phyloP scores from a whole-genome alignment of 805 yeast genomes.

The Saccharomycopsis fibuligera region DNA sequence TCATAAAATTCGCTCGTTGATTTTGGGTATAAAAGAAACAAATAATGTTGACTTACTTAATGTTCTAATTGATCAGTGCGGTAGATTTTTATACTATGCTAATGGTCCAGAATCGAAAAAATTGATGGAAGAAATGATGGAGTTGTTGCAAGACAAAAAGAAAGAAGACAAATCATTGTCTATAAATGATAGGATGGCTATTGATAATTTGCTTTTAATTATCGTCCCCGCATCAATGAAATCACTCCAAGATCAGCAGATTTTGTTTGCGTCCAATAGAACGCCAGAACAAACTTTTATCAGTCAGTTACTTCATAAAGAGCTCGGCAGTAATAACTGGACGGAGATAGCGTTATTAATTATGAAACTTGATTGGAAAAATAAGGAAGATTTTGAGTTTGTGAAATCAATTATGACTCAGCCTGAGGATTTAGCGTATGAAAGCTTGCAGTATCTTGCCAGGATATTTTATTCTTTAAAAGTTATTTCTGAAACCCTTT shows the following conservation, averaged over 20 bases:
- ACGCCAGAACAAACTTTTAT: constrained; percentile 44
- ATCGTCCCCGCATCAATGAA: constrained; percentile 50
- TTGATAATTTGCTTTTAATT: constrained; percentile 48
- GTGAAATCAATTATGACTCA: constrained; percentile 38
- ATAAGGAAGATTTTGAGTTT: constrained; percentile 26
- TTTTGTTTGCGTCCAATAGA: constrained; percentile 14
- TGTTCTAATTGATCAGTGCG: constrained; percentile 68
- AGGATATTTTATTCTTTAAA: constrained; percentile 34
- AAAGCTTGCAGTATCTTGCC: constrained; percentile 46
- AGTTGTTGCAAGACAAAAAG: constrained; percentile 46
- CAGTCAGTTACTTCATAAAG: constrained; percentile 43
- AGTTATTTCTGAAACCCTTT: constrained; percentile 33
- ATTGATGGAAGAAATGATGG: constrained; percentile 53
- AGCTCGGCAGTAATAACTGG: constrained; percentile 35
- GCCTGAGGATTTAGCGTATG: constrained; percentile 58
- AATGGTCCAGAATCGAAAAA: constrained; percentile 48
- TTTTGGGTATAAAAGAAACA: constrained; percentile 41
- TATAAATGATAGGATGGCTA: constrained; percentile 49
- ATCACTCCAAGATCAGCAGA: constrained; percentile 25
- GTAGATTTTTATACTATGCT: constrained; percentile 46
- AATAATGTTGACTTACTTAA: constrained; percentile 64
- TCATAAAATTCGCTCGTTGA: constrained; percentile 61
- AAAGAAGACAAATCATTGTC: constrained; percentile 44
- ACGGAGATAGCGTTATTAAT: constrained; percentile 34
- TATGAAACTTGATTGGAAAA: constrained; percentile 29